phyloP scores from a whole-genome alignment of 257 asterid genomes.

The Penstemon davidsonii region DNA sequence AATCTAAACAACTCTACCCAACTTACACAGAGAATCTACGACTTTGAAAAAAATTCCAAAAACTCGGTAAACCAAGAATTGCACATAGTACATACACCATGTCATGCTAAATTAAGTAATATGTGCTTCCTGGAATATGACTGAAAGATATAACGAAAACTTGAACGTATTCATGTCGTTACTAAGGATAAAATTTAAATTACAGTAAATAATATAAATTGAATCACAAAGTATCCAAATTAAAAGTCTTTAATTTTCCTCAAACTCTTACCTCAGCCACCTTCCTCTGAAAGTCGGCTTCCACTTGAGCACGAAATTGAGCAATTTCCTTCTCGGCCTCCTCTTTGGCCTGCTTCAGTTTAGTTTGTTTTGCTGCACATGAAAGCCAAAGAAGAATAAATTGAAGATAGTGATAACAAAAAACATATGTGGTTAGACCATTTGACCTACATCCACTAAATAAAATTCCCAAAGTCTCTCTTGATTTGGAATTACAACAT shows the following conservation, averaged over 20 bases:
- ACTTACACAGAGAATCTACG: not conserved
- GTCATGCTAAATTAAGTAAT: too few species aligned
- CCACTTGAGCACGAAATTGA: constrained; percentile 88
- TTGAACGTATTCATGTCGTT: not conserved
- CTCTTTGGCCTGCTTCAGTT: constrained; percentile 89
- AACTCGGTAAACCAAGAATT: not conserved
- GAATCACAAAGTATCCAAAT: not conserved
- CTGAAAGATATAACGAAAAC: not conserved
- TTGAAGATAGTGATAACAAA: not conserved
- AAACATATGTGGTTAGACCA: not conserved
- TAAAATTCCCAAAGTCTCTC: not conserved
- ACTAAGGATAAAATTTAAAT: too few species aligned
- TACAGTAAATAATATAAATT: not conserved
- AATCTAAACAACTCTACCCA: not conserved
- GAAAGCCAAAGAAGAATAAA: constrained; percentile 14
- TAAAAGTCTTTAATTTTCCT: not conserved
- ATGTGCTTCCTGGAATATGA: not conserved
- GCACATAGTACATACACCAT: not conserved
- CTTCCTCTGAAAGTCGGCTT: constrained; percentile 87
- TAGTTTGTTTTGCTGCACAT: constrained; percentile 74
- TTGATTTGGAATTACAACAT: not conserved
- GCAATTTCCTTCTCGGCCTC: constrained; percentile 94
- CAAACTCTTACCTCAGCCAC: constrained; percentile 67
- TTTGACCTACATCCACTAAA: not conserved
- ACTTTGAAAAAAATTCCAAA: not conserved